Base-by-base conservation (phyloP, 2,329 filamentous ascomycete genomes). In the Tothia fuscella region DNA sequence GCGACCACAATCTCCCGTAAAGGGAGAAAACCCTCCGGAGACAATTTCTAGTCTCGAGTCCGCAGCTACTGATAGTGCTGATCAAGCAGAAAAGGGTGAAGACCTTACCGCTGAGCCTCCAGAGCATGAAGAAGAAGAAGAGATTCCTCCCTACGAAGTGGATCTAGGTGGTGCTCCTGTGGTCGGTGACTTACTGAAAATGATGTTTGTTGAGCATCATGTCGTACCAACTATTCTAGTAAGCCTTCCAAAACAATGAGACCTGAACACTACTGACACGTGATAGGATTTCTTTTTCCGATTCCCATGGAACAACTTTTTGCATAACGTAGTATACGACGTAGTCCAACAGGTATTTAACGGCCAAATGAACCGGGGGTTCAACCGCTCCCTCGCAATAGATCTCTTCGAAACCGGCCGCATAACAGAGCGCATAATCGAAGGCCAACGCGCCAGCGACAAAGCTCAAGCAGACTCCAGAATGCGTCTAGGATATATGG, bases 331-430 rank as follows among this genome's bases (percentile, higher is more conserved):
- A 32, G 91, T 98, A 36, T 98, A 98, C 58, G 91, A 98, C 59
- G 88, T 98, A 55, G 85, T 98, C 32, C 91, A 98, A 60, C 91
- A 98, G 66, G 91, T 98, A 1, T 96, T 98, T 62, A 98, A 98
- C 57, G 91, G 91, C 6, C 87, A 87, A 1, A 94, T 98, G 83
- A 89, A 96, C 52, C 82, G 87, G 46, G 88, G 91, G 21, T 95
- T 82, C 64, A 98, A 98, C 61, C 80, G 85, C 9, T 80, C 78
- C 36, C 68, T 98, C 39, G 89, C 91, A 10, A 81, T 95, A 46
- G 89, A 93, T 50, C 76, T 98, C 16, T 98, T 98, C 53, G 85
- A 93, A 56, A 81, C 79, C 38, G 89, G 88, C 12, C 80, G 87
- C 49, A 79, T 98, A 48, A 96, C 89, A 2, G 81, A 84, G 46